phyloP scores from a whole-genome alignment of 306 rosid genomes.

The Cucumis cinereus region DNA sequence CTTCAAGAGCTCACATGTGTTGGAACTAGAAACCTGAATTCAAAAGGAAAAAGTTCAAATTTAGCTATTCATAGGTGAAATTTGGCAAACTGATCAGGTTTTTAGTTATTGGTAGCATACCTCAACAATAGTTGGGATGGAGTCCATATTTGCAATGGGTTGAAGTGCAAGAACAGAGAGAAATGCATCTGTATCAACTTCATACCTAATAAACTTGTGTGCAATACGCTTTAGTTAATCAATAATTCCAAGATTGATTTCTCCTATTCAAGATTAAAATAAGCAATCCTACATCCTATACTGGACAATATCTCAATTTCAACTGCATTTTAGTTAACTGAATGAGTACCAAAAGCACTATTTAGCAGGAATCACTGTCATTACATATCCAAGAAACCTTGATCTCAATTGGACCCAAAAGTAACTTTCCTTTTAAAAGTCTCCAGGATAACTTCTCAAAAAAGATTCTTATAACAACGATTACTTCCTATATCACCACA shows the following conservation, averaged over 20 bases:
- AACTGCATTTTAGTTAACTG: not conserved
- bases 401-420: not conserved
- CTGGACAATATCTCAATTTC: not conserved
- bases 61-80: not conserved
- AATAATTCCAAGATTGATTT: not conserved
- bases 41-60: constrained; percentile 16
- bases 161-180: constrained; percentile 93
- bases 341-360: not conserved
- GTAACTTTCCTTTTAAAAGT: not conserved
- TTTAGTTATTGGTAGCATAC: constrained; percentile 28
- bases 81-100: not conserved
- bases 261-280: not conserved
- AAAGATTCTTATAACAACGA: not conserved
- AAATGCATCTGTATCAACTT: constrained; percentile 96
- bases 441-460: not conserved
- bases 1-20: constrained; percentile 73
- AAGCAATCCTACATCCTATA: not conserved
- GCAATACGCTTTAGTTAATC: not conserved
- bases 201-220: constrained; percentile 48
- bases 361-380: not conserved
- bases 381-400: not conserved
- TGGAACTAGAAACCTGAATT: constrained; percentile 81
- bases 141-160: constrained; percentile 69
- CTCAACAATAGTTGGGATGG: constrained; percentile 87
- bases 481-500: not conserved